Percentiles rank a stretch among this genome's conserved stretches.
Conservation (phyloP, 2,329 filamentous ascomycete genomes). For the Penicillium corylophilum region DNA sequence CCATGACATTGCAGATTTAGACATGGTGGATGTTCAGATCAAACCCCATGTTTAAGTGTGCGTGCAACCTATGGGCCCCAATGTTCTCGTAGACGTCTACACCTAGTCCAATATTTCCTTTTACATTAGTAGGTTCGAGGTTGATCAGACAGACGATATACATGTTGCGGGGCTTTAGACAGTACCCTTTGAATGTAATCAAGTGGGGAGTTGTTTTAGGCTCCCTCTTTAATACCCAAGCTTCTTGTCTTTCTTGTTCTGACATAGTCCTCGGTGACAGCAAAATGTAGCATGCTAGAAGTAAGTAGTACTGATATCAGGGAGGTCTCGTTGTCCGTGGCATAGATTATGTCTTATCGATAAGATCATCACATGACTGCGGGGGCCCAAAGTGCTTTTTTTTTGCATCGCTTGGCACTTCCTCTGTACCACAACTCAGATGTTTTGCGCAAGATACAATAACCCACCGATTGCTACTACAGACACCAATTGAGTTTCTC, state of each 20-base stretch:
- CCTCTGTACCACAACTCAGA: background rate
- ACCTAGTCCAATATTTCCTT: background rate
- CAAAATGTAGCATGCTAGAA: background rate
- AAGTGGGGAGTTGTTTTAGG: no score
- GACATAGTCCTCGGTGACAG: background rate
- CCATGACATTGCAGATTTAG: conserved; percentile 71
- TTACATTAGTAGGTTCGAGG: background rate
- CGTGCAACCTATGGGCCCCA: background rate
- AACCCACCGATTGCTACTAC: background rate
- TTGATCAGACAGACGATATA: background rate
- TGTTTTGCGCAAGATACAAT: background rate
- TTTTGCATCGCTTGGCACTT: background rate
- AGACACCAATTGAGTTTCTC: background rate
- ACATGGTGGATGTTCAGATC: conserved; percentile 72
- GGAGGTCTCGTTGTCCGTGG: background rate
- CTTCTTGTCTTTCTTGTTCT: background rate
- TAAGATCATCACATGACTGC: conserved; percentile 13
- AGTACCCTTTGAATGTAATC: background rate
- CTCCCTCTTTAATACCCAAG: background rate
- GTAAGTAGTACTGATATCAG: background rate
- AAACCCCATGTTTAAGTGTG: conserved; percentile 36
- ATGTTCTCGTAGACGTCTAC: background rate
- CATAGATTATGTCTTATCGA: background rate
- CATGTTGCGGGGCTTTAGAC: background rate
- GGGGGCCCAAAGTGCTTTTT: conserved; percentile 2